Evolutionary conservation across 1,284 basidiomycete species (phyloP), one percentile per base, ranked within the genome.

Genomic region (Apiotrichum montevideense): DNA sequence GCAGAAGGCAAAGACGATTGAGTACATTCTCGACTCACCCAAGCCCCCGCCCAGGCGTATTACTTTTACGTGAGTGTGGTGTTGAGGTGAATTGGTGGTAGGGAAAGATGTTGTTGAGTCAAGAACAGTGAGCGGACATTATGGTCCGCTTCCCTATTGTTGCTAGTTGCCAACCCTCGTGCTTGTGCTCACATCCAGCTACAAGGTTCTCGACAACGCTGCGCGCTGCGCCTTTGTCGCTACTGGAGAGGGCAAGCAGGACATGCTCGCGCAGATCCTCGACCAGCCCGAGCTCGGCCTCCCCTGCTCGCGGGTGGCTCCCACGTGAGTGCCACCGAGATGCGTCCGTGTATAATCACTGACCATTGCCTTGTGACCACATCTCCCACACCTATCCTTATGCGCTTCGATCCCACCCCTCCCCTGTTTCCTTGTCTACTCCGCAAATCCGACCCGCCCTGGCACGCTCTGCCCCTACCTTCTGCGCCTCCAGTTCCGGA

Each of bases 1-100:
- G 39, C 95, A 98, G 78, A 84, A 83, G 60, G 89, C 91, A 72
- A 83, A 90, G 51, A 98, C 95, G 95, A 91, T 99, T 29, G 92
- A 92, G 1, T 89, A 86, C 74, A 81, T 98, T 68, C 86, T 89
- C 48, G 92, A 98, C 78, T 88, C 88, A 52, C 96, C 96, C 39
- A 98, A 98, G 78, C 92, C 91, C 0, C 96, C 96, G 9, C 80
- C 86, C 15, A 85, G 82, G 66, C 84, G 96, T 60, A 88, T 98
- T 77, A 97, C 93, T 3, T 66, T 75, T 48, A 75, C 73, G 71
- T 73, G 62, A 61, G 71, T 69, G 43, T 44, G 43, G 41, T 43
- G 41, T n/a, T 43, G 41, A 21, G 21, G 21, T 21, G 21, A 21
- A 21, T 21, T 21, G 21, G 21, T 21, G 21, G 21, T 21, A 21